These are phyloP conservation scores for Monilinia polystroma DNA, from an alignment of 2,329 filamentous ascomycete genomes.

Conservation along the genomic window DNA sequence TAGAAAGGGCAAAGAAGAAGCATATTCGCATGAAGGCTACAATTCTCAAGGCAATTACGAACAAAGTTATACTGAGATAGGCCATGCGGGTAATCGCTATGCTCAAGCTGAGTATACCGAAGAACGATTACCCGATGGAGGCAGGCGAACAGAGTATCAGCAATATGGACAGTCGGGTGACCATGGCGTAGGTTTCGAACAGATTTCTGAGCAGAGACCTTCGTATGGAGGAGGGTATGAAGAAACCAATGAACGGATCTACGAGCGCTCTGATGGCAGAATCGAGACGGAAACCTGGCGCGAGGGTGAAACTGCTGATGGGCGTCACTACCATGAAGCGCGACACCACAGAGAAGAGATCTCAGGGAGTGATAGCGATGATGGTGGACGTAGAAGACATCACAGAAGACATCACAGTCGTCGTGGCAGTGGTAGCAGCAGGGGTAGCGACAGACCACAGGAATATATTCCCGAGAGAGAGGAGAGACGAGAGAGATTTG, in stretches of 20 bases:
- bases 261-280: constrained; percentile 42
- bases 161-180: constrained; percentile 51
- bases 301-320: constrained; percentile 29
- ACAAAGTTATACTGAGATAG: constrained; percentile 61
- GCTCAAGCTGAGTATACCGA: constrained; percentile 44
- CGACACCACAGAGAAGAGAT: constrained; percentile 32
- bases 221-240: constrained; percentile 56
- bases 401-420: constrained; percentile 35
- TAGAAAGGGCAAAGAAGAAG: constrained; percentile 46
- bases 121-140: constrained; percentile 58
- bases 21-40: constrained; percentile 53
- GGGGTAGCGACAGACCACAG: constrained; percentile 27
- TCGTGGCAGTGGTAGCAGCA: constrained; percentile 25
- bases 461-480: constrained; percentile 24
- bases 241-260: constrained; percentile 55
- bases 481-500: constrained; percentile 22
- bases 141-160: constrained; percentile 58
- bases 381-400: constrained; percentile 35
- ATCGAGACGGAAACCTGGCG: constrained; percentile 34
- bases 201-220: constrained; percentile 55
- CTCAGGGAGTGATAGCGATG: constrained; percentile 37
- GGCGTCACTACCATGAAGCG: constrained; percentile 29
- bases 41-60: constrained; percentile 61
- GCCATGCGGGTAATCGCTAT: constrained; percentile 45
- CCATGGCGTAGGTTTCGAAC: constrained; percentile 56